These are phyloP conservation scores for Magnaporthiopsis poae DNA, from an alignment of 2,329 filamentous ascomycete genomes.

Conservation along the genomic window DNA sequence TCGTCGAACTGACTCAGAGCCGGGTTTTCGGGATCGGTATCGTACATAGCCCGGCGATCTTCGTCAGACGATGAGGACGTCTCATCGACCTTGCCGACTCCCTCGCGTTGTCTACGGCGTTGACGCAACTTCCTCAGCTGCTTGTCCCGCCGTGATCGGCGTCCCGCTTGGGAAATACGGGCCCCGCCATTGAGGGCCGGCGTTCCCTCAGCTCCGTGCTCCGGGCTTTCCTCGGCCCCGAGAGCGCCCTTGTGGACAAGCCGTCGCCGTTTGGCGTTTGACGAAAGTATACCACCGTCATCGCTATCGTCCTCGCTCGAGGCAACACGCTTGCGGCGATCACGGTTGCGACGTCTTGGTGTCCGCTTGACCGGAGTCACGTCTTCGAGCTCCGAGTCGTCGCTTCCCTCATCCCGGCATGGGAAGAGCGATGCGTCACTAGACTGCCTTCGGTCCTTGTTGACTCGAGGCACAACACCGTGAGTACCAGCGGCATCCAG, in stretches of 20 bases:
- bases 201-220: not conserved
- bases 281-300: not conserved
- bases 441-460: not conserved
- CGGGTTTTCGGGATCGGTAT: slow-evolving; percentile 20
- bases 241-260: not conserved
- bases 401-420: not conserved
- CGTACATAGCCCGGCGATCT: slow-evolving; percentile 18
- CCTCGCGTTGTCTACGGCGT: slow-evolving; percentile 20
- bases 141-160: slow-evolving; percentile 17
- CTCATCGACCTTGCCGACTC: slow-evolving; percentile 16
- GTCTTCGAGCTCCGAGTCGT: not conserved
- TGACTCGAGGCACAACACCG: not conserved
- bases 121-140: slow-evolving; percentile 22
- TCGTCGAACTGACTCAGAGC: slow-evolving; percentile 24
- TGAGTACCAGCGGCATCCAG: not conserved
- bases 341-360: not conserved
- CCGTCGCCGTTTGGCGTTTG: not conserved
- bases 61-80: slow-evolving; percentile 8
- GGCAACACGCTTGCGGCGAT: not conserved
- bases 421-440: no score
- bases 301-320: slow-evolving; percentile 2
- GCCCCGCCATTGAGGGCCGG: not conserved
- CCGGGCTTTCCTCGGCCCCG: not conserved
- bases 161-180: slow-evolving; percentile 3
- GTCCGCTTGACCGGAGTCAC: not conserved